Percentiles rank a stretch among this genome's conserved stretches.
phyloP scores from a whole-genome alignment of 305 asterid species.

The Fraxinus sp. region DNA sequence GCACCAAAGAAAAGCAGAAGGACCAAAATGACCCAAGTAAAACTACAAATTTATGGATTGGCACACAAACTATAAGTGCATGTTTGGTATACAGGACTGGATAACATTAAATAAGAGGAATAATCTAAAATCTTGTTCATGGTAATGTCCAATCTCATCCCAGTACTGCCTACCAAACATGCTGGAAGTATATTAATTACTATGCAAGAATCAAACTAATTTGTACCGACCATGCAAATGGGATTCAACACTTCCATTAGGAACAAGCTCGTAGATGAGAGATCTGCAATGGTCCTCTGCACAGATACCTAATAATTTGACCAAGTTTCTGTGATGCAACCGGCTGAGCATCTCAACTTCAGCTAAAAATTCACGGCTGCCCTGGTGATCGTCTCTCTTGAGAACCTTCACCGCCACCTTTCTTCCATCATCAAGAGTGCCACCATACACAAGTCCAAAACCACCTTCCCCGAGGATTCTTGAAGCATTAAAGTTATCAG shows the following conservation, averaged over 20 bases:
- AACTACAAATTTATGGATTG: background rate
- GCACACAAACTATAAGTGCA: background rate
- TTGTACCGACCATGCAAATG: constrained; percentile 76
- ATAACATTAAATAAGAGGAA: background rate
- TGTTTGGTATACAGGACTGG: background rate
- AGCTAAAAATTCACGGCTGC: constrained; percentile 88
- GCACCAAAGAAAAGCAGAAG: constrained; percentile 10
- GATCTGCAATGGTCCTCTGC: constrained; percentile 69
- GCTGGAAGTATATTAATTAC: background rate
- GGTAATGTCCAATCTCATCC: background rate
- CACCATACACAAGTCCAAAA: constrained; percentile 86
- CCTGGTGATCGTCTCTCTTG: constrained; percentile 82
- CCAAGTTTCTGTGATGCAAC: constrained; percentile 84
- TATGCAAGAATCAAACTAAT: background rate
- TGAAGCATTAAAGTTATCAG: constrained; percentile 51
- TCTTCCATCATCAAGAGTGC: constrained; percentile 72
- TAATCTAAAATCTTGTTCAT: background rate
- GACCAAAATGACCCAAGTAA: background rate
- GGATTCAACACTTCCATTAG: constrained; percentile 91
- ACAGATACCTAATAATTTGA: constrained; percentile 79
- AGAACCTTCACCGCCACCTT: constrained; percentile 79
- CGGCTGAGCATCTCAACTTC: constrained; percentile 97
- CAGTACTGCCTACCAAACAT: background rate
- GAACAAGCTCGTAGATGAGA: constrained; percentile 81
- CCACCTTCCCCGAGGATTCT: constrained; percentile 93